Conservation (phyloP, 1,284 basidiomycete species). For the Ceratobasidium sp. region DNA sequence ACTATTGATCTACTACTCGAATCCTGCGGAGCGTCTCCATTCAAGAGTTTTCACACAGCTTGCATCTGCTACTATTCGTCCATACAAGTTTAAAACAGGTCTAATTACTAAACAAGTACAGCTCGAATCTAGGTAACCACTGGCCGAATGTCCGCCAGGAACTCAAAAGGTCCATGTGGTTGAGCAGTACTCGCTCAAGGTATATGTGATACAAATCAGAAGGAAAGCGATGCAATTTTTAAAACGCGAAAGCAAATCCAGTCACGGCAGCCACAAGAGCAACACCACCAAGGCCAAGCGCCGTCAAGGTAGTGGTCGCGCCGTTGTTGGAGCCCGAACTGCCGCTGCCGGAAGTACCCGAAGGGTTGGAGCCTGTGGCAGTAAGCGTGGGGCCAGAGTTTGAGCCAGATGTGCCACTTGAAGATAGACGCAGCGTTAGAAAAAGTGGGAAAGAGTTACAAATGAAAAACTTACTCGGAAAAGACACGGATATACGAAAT, state of each 20-base stretch:
- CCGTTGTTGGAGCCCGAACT: conserved; percentile 22
- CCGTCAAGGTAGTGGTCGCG: background rate
- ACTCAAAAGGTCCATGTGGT: conserved; percentile 39
- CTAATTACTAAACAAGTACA: conserved; percentile 18
- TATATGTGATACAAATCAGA: background rate
- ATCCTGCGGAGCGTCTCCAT: too few relatives aligned
- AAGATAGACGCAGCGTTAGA: background rate
- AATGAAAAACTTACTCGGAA: conserved; percentile 43
- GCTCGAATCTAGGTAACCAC: conserved; percentile 17
- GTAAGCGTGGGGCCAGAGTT: conserved; percentile 36
- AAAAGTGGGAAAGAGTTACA: background rate
- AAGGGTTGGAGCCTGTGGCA: conserved; percentile 6
- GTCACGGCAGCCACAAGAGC: conserved; percentile 2
- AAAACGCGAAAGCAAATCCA: conserved; percentile 12
- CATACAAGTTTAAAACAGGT: background rate
- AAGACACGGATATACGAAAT: conserved; percentile 49
- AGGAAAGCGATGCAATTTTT: background rate
- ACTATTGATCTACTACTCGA: too few relatives aligned
- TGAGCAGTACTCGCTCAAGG: background rate
- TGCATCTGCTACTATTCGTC: too few relatives aligned
- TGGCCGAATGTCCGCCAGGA: conserved; percentile 35
- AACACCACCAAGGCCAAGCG: conserved; percentile 24
- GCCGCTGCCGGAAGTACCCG: conserved; percentile 8
- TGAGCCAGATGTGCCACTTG: conserved; percentile 30
- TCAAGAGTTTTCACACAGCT: too few relatives aligned